Evolutionary conservation across 768 basidiomycete genomes (phyloP).

Genomic region (Boletus fagicola): DNA sequence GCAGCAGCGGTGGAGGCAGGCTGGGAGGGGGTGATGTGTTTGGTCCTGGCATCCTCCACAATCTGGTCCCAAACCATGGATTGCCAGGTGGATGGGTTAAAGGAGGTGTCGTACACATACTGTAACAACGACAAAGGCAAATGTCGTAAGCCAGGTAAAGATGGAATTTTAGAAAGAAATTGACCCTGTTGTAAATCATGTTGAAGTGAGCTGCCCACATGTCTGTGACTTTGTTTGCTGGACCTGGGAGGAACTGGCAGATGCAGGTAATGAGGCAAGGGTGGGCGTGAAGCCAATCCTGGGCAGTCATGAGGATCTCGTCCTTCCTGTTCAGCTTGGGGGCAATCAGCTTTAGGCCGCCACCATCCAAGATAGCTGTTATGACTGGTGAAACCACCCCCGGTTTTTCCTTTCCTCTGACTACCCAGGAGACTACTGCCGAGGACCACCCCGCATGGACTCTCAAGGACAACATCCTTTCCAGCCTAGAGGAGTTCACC

Average conservation of each 20-base stretch:
- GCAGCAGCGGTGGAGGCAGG: too few species aligned
- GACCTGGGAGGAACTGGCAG: not conserved
- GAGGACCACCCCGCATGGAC: too few species aligned
- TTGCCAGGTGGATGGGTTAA: not conserved
- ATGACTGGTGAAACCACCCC: too few species aligned
- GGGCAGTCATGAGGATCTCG: not conserved
- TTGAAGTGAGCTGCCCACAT: not conserved
- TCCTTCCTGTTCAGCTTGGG: not conserved
- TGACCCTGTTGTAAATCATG: not conserved
- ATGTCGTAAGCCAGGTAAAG: not conserved
- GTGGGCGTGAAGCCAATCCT: not conserved
- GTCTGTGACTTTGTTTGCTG: not conserved
- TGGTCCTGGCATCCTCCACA: not conserved
- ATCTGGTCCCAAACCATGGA: not conserved
- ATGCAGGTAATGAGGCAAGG: not conserved
- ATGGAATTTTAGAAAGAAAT: not conserved
- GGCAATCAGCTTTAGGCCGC: too few species aligned
- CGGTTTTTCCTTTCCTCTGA: too few species aligned
- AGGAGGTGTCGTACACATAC: not conserved
- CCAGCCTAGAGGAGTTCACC: too few species aligned
- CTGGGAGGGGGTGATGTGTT: not conserved
- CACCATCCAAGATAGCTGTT: too few species aligned
- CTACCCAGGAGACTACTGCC: too few species aligned
- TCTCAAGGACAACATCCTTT: too few species aligned
- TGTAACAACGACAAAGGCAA: not conserved